phyloP scores from a whole-genome alignment of 805 yeast species.

The Metschnikowia matae region DNA sequence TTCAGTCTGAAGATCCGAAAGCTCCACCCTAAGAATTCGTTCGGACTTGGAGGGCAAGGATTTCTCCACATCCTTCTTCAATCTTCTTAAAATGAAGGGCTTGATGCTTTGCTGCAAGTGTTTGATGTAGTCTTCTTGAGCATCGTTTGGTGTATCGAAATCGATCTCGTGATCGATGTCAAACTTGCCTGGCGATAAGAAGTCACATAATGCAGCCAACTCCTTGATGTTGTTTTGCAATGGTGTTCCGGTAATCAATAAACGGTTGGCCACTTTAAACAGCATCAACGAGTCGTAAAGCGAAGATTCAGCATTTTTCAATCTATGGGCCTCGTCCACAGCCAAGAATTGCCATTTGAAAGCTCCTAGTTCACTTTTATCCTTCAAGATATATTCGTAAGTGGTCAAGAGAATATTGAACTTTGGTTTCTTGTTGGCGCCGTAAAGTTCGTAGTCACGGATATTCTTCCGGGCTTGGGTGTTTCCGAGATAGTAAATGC shows the following conservation, averaged over 20 bases:
- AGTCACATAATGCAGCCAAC: constrained; percentile 89
- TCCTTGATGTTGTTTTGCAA: constrained; percentile 93
- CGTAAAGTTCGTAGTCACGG: constrained; percentile 78
- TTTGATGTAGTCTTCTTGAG: constrained; percentile 85
- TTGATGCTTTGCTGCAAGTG: constrained; percentile 79
- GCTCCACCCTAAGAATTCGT: constrained; percentile 89
- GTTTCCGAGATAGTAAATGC: constrained; percentile 90
- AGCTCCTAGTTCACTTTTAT: constrained; percentile 70
- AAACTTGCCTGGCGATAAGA: constrained; percentile 93
- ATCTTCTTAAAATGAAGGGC: constrained; percentile 87
- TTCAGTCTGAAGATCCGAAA: constrained; percentile 91
- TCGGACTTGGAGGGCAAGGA: constrained; percentile 95
- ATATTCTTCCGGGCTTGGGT: constrained; percentile 78
- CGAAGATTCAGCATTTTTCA: constrained; percentile 91
- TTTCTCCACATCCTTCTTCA: constrained; percentile 96
- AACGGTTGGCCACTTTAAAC: constrained; percentile 77
- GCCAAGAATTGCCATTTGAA: constrained; percentile 95
- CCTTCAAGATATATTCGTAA: constrained; percentile 93
- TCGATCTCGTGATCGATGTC: constrained; percentile 92
- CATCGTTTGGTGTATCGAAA: constrained; percentile 81
- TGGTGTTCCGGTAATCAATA: constrained; percentile 97
- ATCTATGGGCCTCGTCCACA: constrained; percentile 96
- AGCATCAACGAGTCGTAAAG: constrained; percentile 81
- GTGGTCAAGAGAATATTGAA: constrained; percentile 92
- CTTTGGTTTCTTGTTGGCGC: constrained; percentile 64